Conservation (phyloP, 306 rosid genomes). For the Carpinus fangiana region DNA sequence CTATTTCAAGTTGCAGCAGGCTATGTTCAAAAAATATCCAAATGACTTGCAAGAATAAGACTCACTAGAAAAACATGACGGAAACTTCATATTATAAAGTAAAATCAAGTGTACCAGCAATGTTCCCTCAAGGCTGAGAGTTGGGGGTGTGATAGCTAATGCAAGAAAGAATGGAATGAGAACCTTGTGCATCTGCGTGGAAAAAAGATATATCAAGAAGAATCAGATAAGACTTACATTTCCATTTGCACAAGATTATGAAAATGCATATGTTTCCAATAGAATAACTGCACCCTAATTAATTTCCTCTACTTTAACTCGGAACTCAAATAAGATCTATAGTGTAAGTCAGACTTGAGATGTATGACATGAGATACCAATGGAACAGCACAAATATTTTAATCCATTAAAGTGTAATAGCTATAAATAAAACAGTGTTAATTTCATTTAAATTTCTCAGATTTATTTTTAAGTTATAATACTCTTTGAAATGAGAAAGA, state of each 20-base stretch:
- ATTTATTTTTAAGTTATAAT: neutral
- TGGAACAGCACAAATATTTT: neutral
- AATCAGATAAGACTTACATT: neutral
- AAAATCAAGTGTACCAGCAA: slow-evolving; percentile 64
- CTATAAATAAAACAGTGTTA: neutral
- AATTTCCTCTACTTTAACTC: slow-evolving; percentile 2
- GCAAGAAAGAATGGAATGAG: slow-evolving; percentile 78
- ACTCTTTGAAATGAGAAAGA: neutral
- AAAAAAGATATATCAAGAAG: slow-evolving; percentile 15
- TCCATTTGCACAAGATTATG: neutral
- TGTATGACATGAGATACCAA: slow-evolving; percentile 1
- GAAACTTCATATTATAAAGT: neutral
- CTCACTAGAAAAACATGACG: neutral
- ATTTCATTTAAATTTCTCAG: neutral
- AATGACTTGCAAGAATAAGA: neutral
- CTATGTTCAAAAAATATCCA: neutral
- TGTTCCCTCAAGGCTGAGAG: slow-evolving; percentile 88
- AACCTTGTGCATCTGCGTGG: slow-evolving; percentile 81
- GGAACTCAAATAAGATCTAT: slow-evolving; percentile 2
- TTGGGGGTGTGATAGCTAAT: slow-evolving; percentile 70
- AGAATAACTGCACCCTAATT: slow-evolving; percentile 7
- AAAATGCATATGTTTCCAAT: neutral
- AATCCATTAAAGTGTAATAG: neutral
- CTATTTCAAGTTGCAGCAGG: neutral
- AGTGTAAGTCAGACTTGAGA: neutral